Evolutionary conservation across 2,329 filamentous ascomycete genomes (phyloP), one percentile per base, ranked within the genome.

Genomic region (Didymella arachidicola): DNA sequence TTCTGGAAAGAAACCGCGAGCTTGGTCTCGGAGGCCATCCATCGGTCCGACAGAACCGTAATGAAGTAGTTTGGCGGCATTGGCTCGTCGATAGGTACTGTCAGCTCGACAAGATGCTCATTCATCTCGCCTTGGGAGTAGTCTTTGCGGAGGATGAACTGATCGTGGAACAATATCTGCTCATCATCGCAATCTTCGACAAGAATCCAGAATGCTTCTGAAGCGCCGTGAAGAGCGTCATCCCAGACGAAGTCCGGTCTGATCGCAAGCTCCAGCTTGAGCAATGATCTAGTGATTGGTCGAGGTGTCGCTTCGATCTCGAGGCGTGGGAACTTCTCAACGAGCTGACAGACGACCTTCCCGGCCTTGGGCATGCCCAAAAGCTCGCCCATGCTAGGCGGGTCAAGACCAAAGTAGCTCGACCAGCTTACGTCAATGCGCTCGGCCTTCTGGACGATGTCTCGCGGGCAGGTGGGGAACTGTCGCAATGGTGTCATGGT

Each of bases 51-150:
- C 19, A 97, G 81, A 38, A 99, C 86, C 0, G 93, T 95, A 70
- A 99, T 92, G 79, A 99, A 99, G 80, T 99, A 99, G 77, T 99
- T 96, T 0, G 96, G 95, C 14, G 95, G 95, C 91, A 98, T 96
- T 0, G 96, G 96, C 68, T 99, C 95, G 0, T 92, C 93, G 66
- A 99, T 96, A 0, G 95, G 91, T 3, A 98, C 94, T 0, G 94
- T 98, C 69, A 99, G 95, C 68, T 99, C 95, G 27, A 99, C 90
- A 11, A 97, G 79, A 77, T 99, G 95, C 79, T 98, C 94, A 64
- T 94, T 97, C 75, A 89, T 86, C 71, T 98, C 94, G 1, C 89
- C 85, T 59, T 87, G 82, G 4, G 93, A 93, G 72, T 96, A 97
- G 62, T 97, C 92, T 72, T 90, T 93, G 42, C 94, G 91, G 26